Base-by-base conservation (phyloP, 345 rosid species). In the Noccaea caerulescens region DNA sequence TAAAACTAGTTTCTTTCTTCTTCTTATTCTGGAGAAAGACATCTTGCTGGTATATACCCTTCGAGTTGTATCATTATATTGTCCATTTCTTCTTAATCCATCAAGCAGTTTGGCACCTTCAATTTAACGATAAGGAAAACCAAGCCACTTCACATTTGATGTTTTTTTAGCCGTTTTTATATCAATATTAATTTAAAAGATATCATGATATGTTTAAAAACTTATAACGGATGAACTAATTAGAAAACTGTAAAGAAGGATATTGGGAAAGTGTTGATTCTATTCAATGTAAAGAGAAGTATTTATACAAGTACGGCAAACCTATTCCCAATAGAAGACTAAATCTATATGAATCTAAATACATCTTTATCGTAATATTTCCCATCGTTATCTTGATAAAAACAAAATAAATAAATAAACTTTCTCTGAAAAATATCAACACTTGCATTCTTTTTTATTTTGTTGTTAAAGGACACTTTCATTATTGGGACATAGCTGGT, bases 61-160 rank as follows among this genome's bases (percentile, higher is more conserved):
- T 10, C 14, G 20, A 57, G 47, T 23, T 5, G 36, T 51, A 47
- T 51, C 56, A 47, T 2, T 18, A 18, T 18, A 18, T 18, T 57
- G 27, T 68, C 45, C 13, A 61, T 32, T 45, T 46, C 30, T 14
- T 43, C 32, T 61, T 27, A 62, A 14, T 44, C 10, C 42, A 4
- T 25, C n/a, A 60, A 42, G 23, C 23, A n/a, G 47, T 23, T 39
- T 39, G 47, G 10, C n/a, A 18, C 46, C 14, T 34, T 8, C 12
- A 66, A 51, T 39, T 25, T 39, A 39, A 52, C 30, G 45, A 52
- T 18, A 33, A 32, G 42, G 43, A 23, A 25, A 30, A 33, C 20
- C 33, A 54, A 10, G 53, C 43, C 71, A 42, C 53, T 20, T 43
- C 53, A 51, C 27, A 38, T n/a, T 30, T 55, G 30, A 42, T 25